phyloP scores from a whole-genome alignment of 306 rosid genomes.

The Inga oerstediana region DNA sequence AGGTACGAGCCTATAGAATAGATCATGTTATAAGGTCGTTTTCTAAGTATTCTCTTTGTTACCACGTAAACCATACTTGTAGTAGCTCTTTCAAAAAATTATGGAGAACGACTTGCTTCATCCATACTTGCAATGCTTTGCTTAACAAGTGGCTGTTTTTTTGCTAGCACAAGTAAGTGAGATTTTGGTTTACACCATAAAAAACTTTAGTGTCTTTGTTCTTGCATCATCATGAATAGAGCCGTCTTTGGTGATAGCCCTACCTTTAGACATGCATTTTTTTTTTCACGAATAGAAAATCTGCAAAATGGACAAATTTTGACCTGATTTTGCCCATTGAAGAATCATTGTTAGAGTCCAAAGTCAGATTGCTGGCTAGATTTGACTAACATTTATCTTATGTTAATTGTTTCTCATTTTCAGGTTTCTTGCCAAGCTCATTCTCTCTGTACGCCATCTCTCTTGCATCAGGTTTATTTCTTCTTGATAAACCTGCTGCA shows the following conservation, averaged over 20 bases:
- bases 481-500: constrained; percentile 77
- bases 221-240: constrained; percentile 1
- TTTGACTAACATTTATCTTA: constrained; percentile 31
- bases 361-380: not conserved
- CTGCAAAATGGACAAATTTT: constrained; percentile 2
- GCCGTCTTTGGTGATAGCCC: not conserved
- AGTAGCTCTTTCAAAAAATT: constrained; percentile 88
- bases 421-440: constrained; percentile 99
- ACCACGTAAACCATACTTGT: constrained; percentile 78
- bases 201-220: constrained; percentile 5
- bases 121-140: constrained; percentile 96
- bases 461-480: constrained; percentile 86
- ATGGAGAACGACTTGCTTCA: constrained; percentile 84
- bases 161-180: constrained; percentile 94
- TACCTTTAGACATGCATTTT: not conserved
- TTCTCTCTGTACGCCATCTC: constrained; percentile 97
- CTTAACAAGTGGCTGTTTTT: constrained; percentile 92
- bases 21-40: no score
- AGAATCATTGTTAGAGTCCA: not conserved
- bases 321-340: constrained; percentile 13
- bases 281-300: not conserved
- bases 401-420: constrained; percentile 19
- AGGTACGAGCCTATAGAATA: no score
- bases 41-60: constrained; percentile 51
- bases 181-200: not conserved